phyloP scores from a whole-genome alignment of 345 rosid species.

The Citrus hindsii region DNA sequence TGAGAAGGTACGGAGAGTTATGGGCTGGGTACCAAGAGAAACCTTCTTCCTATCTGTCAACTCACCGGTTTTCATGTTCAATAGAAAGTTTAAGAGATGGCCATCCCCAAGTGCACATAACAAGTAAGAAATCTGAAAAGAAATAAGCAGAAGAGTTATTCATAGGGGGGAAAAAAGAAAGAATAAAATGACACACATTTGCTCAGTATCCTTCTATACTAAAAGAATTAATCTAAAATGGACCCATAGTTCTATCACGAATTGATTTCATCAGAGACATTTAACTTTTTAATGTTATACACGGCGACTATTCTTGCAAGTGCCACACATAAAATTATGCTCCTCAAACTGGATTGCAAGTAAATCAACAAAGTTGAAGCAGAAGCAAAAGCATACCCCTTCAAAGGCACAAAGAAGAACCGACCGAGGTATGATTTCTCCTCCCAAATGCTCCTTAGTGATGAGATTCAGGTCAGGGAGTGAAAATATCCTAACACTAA shows the following conservation, averaged over 20 bases:
- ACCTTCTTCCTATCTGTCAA: constrained; percentile 82
- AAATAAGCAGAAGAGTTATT: constrained; percentile 6
- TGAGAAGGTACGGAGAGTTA: constrained; percentile 93
- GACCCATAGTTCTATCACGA: neutral
- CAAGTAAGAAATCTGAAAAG: constrained; percentile 75
- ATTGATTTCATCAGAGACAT: neutral
- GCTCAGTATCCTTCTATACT: neutral
- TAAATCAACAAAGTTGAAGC: neutral
- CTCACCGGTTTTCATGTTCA: constrained; percentile 71
- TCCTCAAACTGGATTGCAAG: neutral
- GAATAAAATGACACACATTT: neutral
- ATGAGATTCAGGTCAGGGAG: constrained; percentile 81
- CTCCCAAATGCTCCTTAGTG: constrained; percentile 82
- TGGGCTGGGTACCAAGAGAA: constrained; percentile 92
- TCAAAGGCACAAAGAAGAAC: constrained; percentile 89
- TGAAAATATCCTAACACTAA: constrained; percentile 76
- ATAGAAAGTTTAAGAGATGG: constrained; percentile 76
- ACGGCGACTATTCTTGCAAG: neutral
- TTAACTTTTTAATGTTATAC: neutral
- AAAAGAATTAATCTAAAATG: neutral
- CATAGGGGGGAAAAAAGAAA: neutral
- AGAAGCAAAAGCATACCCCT: constrained; percentile 62
- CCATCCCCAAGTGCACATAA: constrained; percentile 99
- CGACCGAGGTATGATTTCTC: constrained; percentile 95
- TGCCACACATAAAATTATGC: neutral